Evolutionary conservation across 768 basidiomycete genomes (phyloP).

Genomic region (Cyathus striatus): DNA sequence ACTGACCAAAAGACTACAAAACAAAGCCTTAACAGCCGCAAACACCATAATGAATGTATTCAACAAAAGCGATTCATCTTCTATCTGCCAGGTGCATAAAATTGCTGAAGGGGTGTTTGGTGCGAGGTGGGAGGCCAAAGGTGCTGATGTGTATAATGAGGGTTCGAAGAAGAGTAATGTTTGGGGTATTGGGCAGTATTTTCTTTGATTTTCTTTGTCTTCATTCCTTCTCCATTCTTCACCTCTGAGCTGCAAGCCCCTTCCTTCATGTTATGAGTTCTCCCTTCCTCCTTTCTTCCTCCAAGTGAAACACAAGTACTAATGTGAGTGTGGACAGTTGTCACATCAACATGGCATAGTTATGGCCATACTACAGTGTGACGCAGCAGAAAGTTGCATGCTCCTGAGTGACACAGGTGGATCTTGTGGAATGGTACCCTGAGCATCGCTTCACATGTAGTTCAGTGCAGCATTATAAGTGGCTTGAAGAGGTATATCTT

Average conservation of each 20-base stretch:
- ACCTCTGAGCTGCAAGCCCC: no score
- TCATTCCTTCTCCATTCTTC: background rate
- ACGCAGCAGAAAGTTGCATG: slow-evolving; percentile 97
- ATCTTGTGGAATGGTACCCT: slow-evolving; percentile 95
- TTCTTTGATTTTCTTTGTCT: slow-evolving; percentile 2
- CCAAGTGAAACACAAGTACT: no score
- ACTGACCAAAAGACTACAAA: no score
- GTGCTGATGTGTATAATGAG: slow-evolving; percentile 66
- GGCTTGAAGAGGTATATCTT: slow-evolving; percentile 77
- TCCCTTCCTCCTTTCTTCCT: no score
- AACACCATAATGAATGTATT: slow-evolving; percentile 94
- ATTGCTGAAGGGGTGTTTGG: slow-evolving; percentile 83
- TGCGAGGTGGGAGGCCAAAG: slow-evolving; percentile 74
- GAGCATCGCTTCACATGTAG: slow-evolving; percentile 89
- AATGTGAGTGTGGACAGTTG: no score
- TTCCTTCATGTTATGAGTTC: no score
- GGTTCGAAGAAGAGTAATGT: slow-evolving; percentile 53
- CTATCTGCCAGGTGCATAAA: slow-evolving; percentile 55
- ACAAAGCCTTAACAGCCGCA: slow-evolving; percentile 65
- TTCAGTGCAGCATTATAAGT: slow-evolving; percentile 91
- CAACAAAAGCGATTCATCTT: slow-evolving; percentile 47
- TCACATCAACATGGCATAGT: slow-evolving; percentile 86
- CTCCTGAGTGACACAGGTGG: slow-evolving; percentile 96
- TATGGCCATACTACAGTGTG: slow-evolving; percentile 90
- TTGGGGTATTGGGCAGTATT: slow-evolving; percentile 73